phyloP scores from a whole-genome alignment of 257 asterid genomes.

The Leonotis leonurus region DNA sequence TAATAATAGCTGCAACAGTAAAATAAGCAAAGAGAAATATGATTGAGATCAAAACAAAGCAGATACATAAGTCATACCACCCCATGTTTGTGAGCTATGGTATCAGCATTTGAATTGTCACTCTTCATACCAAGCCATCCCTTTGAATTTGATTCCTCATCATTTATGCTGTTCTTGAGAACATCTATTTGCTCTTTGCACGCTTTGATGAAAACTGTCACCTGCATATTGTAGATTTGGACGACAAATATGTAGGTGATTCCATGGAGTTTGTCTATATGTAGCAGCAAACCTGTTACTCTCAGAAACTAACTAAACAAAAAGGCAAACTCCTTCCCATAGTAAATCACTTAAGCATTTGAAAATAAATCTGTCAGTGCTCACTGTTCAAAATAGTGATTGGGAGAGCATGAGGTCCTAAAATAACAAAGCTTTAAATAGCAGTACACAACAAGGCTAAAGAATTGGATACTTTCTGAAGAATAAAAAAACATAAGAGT shows the following conservation, averaged over 20 bases:
- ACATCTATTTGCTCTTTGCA: constrained; percentile 95
- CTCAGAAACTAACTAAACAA: not conserved
- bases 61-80: constrained; percentile 45
- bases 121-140: constrained; percentile 80
- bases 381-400: too few relatives aligned
- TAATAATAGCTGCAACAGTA: not conserved
- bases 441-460: not conserved
- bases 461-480: not conserved
- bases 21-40: not conserved
- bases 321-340: not conserved
- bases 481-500: not conserved
- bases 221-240: constrained; percentile 41
- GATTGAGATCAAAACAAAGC: constrained; percentile 10
- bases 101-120: constrained; percentile 58
- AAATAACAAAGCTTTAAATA: not conserved
- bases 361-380: not conserved
- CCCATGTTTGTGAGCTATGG: constrained; percentile 93
- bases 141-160: constrained; percentile 70
- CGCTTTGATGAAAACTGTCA: constrained; percentile 69
- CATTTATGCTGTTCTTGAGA: constrained; percentile 56
- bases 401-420: not conserved
- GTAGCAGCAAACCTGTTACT: constrained; percentile 8
- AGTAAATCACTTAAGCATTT: not conserved
- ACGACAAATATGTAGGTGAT: not conserved
- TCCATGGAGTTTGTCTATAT: not conserved